Evolutionary conservation across 768 basidiomycete species (phyloP), one percentile per base, ranked within the genome.

Genomic region (Russula olivacea): DNA sequence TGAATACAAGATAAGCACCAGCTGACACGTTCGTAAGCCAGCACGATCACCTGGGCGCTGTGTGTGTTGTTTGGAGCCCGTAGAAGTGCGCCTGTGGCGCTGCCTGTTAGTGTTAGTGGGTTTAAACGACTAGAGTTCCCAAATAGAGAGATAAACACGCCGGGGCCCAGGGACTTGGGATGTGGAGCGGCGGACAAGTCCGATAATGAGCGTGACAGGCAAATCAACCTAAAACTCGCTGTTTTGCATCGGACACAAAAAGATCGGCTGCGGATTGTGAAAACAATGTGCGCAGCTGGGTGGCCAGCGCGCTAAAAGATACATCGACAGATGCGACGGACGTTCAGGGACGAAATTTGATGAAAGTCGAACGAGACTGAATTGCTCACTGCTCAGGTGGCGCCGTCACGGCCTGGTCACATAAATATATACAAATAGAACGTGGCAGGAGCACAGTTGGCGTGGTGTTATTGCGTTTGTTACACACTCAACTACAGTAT

Each of bases 381-480:
- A 47, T 19, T 12, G 21, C 19, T 45, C n/a, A n/a, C n/a, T n/a
- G n/a, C n/a, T n/a, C n/a, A 32, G 9, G 45, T 59, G 19, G 51
- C 40, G 25, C 7, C 19, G 63, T 64, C 58, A 64, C 63, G 50
- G 43, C 30, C 28, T 6, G 50, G 63, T 64, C 53, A 64, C 63
- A 28, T 23, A 51, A 55, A 55, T 25, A 55, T 23, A 28, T 34
- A 40, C 43, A 64, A 59, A 55, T 40, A 59, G 23, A 40, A 45
- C 12, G 21, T 4, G 38, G 12, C 45, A 40, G 17, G 6, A 17
- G 0, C 25, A 6, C 4, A 17, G 30, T n/a, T 30, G 51, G 23
- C 28, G 28, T 28, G 28, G 28, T 28, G 28, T 28, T 28, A 28
- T 2, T 28, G 2, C 4, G 28, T 28, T 28, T 10, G 19, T 43